Base-by-base conservation (phyloP, 176 grass and related monocot species). In the Zoysia japonica region DNA sequence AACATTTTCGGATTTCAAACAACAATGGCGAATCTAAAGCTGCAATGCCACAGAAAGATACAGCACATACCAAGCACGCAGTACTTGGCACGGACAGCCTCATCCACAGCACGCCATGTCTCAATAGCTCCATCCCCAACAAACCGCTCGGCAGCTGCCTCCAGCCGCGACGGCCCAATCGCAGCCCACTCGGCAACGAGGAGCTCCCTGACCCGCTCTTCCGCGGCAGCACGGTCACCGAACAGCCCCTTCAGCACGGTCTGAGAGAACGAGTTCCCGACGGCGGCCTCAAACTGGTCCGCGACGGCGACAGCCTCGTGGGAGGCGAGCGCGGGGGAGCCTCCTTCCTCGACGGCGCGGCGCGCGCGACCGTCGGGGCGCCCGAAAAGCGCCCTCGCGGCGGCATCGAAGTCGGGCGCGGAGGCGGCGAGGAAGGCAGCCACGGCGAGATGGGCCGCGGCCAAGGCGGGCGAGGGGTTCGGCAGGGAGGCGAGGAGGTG, bases 261-360 rank as follows among this genome's bases (percentile, higher is more conserved):
- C 80, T 84, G 80, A 37, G 72, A 66, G 57, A 76, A 83, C 4
- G 65, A 13, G 56, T 86, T 78, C 55, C 69, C 84, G 37, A 86
- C 70, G 6, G 88, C 84, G 11, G 61, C 84, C 74, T 79, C 79
- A 68, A 90, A 86, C 79, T 83, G 79, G 63, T 86, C 45, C 15
- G 49, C 70, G 0, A 43, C 7, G 54, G 53, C 15, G 5, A 5
- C 28, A 39, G 63, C 70, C 20, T 88, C 86, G 47, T 42, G 19
- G 39, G 76, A 84, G 46, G 5, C 62, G 69, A 88, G 81, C 16
- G 76, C 46, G 7, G 52, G 13, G 3, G 16, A 15, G 17, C 65
- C 65, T 57, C 65, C 69, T 52, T 72, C 73, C 4, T 17, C 63
- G 15, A 84, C 19, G 0, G 76, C 75, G 53, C 53, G 70, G 36